These are phyloP conservation scores for Elsinoe ampelina DNA, from an alignment of 2,329 filamentous ascomycete genomes.

Conservation along the genomic window DNA sequence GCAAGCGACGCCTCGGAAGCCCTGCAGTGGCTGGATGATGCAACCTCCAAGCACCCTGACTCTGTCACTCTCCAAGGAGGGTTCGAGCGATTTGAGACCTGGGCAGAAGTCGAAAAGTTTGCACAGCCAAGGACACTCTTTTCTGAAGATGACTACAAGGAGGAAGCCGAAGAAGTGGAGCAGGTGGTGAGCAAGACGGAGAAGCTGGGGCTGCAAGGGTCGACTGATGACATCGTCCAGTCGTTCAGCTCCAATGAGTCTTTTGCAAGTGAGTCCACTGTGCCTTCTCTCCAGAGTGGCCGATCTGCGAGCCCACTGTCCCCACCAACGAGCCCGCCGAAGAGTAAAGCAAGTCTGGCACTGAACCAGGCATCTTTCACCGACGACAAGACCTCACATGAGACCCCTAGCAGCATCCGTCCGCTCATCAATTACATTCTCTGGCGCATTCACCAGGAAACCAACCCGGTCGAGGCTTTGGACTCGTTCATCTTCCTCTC, in stretches of 20 bases:
- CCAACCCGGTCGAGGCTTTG: constrained; percentile 37
- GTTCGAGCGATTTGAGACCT: constrained; percentile 39
- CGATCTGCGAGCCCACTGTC: constrained; percentile 24
- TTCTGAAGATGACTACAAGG: constrained; percentile 38
- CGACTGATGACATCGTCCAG: not conserved
- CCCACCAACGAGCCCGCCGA: constrained; percentile 25
- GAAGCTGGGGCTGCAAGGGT: constrained; percentile 17
- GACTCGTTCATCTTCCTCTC: constrained; percentile 45
- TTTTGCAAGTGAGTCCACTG: constrained; percentile 29
- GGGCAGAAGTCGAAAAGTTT: constrained; percentile 42
- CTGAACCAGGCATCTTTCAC: not conserved
- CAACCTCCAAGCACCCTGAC: constrained; percentile 36
- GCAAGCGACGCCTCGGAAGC: constrained; percentile 28
- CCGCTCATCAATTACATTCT: constrained; percentile 44
- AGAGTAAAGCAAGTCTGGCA: constrained; percentile 15
- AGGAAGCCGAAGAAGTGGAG: constrained; percentile 26
- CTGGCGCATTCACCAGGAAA: constrained; percentile 43
- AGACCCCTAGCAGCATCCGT: constrained; percentile 24
- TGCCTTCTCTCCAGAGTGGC: constrained; percentile 32
- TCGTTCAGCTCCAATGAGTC: constrained; percentile 35
- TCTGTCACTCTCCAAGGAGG: constrained; percentile 40
- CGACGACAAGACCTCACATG: not conserved
- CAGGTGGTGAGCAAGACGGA: constrained; percentile 17
- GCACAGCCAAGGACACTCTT: constrained; percentile 40
- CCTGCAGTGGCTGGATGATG: constrained; percentile 43